These are phyloP conservation scores for Rhodotorula sp. DNA, from an alignment of 1,284 basidiomycete genomes.

Conservation along the genomic window DNA sequence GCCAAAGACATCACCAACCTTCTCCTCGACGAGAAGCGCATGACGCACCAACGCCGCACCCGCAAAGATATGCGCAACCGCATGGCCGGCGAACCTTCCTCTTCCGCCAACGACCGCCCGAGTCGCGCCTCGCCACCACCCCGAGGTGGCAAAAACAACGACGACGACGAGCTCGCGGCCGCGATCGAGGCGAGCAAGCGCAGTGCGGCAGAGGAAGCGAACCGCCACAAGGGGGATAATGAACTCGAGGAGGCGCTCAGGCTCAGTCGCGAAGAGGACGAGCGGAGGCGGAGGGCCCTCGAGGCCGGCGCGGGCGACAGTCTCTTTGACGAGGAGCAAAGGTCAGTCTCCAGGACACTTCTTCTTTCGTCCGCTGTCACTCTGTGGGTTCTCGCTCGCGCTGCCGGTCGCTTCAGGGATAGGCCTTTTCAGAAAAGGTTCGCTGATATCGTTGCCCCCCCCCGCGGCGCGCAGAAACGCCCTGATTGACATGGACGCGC, in stretches of 20 bases:
- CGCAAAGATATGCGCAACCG: slow-evolving; percentile 92
- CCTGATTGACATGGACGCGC: slow-evolving; percentile 44
- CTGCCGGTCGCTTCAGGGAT: too few relatives aligned
- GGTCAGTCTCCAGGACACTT: slow-evolving; percentile 5
- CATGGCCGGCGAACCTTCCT: slow-evolving; percentile 59
- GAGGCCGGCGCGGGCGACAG: slow-evolving; percentile 71
- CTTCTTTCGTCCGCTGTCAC: background rate
- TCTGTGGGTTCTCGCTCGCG: slow-evolving; percentile 39
- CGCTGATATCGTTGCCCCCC: background rate
- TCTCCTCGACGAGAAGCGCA: slow-evolving; percentile 79
- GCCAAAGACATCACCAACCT: slow-evolving; percentile 98
- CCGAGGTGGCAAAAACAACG: slow-evolving; percentile 27
- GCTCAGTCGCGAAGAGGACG: slow-evolving; percentile 70
- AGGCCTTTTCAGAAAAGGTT: too few relatives aligned
- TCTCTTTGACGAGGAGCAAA: slow-evolving; percentile 74
- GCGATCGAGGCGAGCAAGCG: slow-evolving; percentile 54
- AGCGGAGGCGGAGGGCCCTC: slow-evolving; percentile 53
- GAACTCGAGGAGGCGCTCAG: slow-evolving; percentile 86
- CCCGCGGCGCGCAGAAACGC: slow-evolving; percentile 21
- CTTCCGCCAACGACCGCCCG: slow-evolving; percentile 48
- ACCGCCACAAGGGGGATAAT: slow-evolving; percentile 59
- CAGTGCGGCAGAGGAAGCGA: slow-evolving; percentile 45
- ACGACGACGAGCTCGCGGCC: slow-evolving; percentile 58
- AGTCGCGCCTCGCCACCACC: slow-evolving; percentile 37
- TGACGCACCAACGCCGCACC: slow-evolving; percentile 79